Conservation (phyloP, 495 filamentous ascomycete species). For the Physcia stellaris region DNA sequence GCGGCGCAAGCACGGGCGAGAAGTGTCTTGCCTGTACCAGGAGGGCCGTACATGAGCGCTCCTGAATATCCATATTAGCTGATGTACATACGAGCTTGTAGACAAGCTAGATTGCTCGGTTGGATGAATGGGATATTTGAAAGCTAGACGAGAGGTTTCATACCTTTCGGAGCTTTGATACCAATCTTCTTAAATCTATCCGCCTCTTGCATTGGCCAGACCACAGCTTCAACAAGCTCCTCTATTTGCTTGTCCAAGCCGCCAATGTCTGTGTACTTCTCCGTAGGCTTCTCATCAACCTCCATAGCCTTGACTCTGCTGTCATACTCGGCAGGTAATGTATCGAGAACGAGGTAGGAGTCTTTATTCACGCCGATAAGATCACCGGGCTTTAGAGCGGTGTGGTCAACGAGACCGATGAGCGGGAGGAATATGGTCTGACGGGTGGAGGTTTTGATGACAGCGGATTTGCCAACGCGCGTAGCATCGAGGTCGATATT, state of each 20-base stretch:
- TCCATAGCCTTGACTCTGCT: slow-evolving; percentile 99
- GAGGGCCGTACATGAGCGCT: slow-evolving; percentile 96
- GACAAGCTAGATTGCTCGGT: no score
- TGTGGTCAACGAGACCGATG: slow-evolving; percentile 91
- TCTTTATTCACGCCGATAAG: slow-evolving; percentile 99
- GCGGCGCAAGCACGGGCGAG: slow-evolving; percentile 94
- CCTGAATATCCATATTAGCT: slow-evolving; percentile 34
- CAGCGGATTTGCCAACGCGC: slow-evolving; percentile 90
- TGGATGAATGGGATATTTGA: neutral
- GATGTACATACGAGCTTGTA: slow-evolving; percentile 7
- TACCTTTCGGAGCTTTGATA: slow-evolving; percentile 99
- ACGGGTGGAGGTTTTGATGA: slow-evolving; percentile 98
- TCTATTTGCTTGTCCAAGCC: slow-evolving; percentile 98
- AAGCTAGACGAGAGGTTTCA: neutral
- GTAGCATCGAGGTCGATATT: slow-evolving; percentile 98
- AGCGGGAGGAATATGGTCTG: slow-evolving; percentile 98
- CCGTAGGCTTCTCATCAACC: slow-evolving; percentile 98
- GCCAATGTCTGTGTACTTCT: slow-evolving; percentile 98
- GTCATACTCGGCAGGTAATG: slow-evolving; percentile 97
- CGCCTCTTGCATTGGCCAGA: slow-evolving; percentile 99
- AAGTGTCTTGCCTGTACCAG: slow-evolving; percentile 92
- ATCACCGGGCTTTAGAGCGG: slow-evolving; percentile 85
- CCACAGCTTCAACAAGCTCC: slow-evolving; percentile 97
- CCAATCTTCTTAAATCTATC: slow-evolving; percentile 98
- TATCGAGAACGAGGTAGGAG: slow-evolving; percentile 96